phyloP scores from a whole-genome alignment of 805 yeast genomes.

The Blastobotrys mokoenaii region DNA sequence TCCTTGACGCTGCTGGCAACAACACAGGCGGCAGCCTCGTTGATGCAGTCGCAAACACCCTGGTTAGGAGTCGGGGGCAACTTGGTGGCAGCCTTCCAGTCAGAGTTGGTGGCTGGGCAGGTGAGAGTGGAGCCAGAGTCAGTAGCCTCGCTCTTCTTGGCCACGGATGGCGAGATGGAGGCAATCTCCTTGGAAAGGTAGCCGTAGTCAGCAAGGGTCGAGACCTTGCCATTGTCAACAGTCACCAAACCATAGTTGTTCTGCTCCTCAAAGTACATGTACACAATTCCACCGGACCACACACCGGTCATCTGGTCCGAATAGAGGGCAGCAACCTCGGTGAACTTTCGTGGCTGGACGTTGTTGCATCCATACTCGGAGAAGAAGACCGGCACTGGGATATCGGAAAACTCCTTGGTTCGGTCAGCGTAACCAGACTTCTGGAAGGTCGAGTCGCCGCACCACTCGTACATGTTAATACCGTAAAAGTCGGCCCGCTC shows the following conservation, averaged over 20 bases:
- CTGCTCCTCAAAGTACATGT: constrained; percentile 82
- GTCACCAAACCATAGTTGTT: constrained; percentile 68
- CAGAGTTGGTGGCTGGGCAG: constrained; percentile 42
- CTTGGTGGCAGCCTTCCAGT: constrained; percentile 60
- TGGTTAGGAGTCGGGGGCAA: constrained; percentile 76
- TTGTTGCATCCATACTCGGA: constrained; percentile 85
- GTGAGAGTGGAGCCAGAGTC: constrained; percentile 29
- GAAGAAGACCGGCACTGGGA: constrained; percentile 75
- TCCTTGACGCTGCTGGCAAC: constrained; percentile 42
- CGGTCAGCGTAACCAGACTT: constrained; percentile 62
- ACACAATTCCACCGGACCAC: constrained; percentile 92
- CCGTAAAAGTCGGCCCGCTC: constrained; percentile 70
- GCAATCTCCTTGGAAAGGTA: constrained; percentile 48
- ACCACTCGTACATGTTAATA: constrained; percentile 84
- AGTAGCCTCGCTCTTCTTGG: constrained; percentile 33
- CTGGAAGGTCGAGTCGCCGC: constrained; percentile 50
- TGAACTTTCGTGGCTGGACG: constrained; percentile 64
- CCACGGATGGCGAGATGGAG: constrained; percentile 42
- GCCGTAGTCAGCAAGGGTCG: constrained; percentile 54
- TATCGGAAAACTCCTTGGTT: constrained; percentile 62
- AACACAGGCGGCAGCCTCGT: constrained; percentile 48
- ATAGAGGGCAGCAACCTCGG: constrained; percentile 64
- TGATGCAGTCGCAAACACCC: constrained; percentile 56
- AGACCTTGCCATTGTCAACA: constrained; percentile 39
- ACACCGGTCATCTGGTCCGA: constrained; percentile 71